Evolutionary conservation across 148 eudicot species (phyloP), one percentile per base, ranked within the genome.

Genomic region (Hydrangea macrophylla): DNA sequence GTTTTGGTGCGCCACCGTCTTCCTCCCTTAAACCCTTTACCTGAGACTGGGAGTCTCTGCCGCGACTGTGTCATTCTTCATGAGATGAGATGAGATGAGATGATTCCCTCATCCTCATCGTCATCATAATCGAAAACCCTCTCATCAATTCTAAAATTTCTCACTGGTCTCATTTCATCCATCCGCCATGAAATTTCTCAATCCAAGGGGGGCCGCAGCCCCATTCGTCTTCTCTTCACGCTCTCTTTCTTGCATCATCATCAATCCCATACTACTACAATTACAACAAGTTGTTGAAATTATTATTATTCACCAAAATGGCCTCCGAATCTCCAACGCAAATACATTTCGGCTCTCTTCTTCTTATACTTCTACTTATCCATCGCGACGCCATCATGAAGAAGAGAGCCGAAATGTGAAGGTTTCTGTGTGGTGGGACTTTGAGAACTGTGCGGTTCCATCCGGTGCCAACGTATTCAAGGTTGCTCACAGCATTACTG

Each of bases 381-480:
- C 56, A 25, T 71, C 62, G 50, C 71, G 75, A 2, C 75, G 78
- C 53, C 81, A n/a, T n/a, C n/a, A 67, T 11, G 96, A 85, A 23
- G 99, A 87, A 15, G 93, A 83, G 40, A 85, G 85, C 71, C 77
- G 96, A 2, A 54, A 54, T 35, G 90, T 91, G 53, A 83, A 84
- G 74, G 94, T 95, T 3, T 89, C 94, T 0, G 97, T 95, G 31
- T 95, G 97, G 99, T 91, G 97, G 99, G 99, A 95, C 69, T 83
- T 95, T 36, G 97, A 91, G 80, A 91, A 95, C 60, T 95, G 99
- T 65, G 6, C 67, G 2, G 27, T 86, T 2, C 96, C 97, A 2
- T n/a, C 24, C n/a, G 86, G 86, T 27, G 69, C 68, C 2, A 88
- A 87, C 69, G 96, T 81, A 1, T 89, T 75, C 58, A 84, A 42